Evolutionary conservation across 306 rosid species (phyloP).

Genomic region (Fragaria nilgerrensis): DNA sequence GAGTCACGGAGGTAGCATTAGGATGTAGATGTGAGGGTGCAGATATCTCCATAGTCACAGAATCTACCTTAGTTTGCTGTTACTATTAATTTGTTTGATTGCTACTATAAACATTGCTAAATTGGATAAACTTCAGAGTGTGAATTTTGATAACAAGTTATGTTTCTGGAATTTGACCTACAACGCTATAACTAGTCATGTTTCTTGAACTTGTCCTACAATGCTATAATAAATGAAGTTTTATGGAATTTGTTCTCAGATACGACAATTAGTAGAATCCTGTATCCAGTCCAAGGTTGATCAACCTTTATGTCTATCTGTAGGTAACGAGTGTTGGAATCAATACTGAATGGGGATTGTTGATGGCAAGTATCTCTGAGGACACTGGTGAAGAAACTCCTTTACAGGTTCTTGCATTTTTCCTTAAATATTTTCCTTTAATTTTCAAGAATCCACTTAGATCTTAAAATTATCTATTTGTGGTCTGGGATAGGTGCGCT

Average conservation of each 20-base stretch:
- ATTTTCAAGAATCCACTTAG: constrained; percentile 9
- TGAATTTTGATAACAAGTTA: background rate
- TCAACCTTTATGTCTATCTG: constrained; percentile 23
- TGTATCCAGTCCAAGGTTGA: constrained; percentile 1
- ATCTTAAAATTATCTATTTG: constrained; percentile 23
- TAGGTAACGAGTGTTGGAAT: constrained; percentile 98
- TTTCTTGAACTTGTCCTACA: background rate
- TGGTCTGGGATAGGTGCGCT: constrained; percentile 70
- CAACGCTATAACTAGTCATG: background rate
- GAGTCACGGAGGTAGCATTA: background rate
- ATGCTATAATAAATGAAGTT: background rate
- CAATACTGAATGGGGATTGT: constrained; percentile 98
- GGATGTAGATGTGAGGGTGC: background rate
- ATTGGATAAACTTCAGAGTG: background rate
- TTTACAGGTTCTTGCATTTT: constrained; percentile 62
- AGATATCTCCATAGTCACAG: background rate
- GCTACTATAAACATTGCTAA: background rate
- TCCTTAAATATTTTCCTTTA: constrained; percentile 26
- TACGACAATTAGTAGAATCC: background rate
- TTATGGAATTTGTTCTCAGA: background rate
- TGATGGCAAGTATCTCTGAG: constrained; percentile 99
- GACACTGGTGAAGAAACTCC: constrained; percentile 99
- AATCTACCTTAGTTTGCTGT: background rate
- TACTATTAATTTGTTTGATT: background rate
- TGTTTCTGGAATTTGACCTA: background rate